A percentile compares a stretch with the other conserved stretches of the same genome.
phyloP scores from a whole-genome alignment of 495 filamentous ascomycete species.

The Annulohypoxylon moriforme region DNA sequence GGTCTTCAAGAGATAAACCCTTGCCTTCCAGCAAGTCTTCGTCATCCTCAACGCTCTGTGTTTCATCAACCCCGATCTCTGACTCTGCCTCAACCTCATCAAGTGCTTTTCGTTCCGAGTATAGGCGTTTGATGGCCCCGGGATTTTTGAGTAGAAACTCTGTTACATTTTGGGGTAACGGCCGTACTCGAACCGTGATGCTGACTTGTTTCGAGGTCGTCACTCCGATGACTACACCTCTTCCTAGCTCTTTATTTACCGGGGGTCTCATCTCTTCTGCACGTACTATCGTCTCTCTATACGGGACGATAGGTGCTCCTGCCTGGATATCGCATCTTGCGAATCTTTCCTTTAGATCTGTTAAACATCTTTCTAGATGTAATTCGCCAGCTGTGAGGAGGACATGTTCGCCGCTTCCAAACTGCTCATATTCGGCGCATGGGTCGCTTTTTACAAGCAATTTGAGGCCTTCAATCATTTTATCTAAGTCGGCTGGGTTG shows the following conservation, averaged over 20 bases:
- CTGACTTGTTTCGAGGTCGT: slow-evolving; percentile 89
- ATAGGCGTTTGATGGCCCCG: slow-evolving; percentile 80
- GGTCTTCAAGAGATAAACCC: slow-evolving; percentile 74
- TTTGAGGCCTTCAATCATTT: slow-evolving; percentile 89
- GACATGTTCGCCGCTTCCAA: slow-evolving; percentile 94
- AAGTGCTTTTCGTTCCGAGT: slow-evolving; percentile 70
- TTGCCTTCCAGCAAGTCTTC: slow-evolving; percentile 61
- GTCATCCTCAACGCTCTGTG: slow-evolving; percentile 59
- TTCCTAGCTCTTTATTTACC: slow-evolving; percentile 85
- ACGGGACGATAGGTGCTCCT: slow-evolving; percentile 93
- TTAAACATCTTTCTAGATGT: slow-evolving; percentile 93
- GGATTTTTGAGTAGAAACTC: slow-evolving; percentile 86
- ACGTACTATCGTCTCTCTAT: slow-evolving; percentile 88
- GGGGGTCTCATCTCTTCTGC: slow-evolving; percentile 91
- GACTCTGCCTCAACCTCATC: slow-evolving; percentile 51
- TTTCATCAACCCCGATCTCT: slow-evolving; percentile 55
- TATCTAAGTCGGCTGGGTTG: slow-evolving; percentile 87
- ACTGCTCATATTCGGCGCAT: slow-evolving; percentile 93
- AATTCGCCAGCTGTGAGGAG: slow-evolving; percentile 93
- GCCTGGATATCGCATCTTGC: slow-evolving; percentile 95
- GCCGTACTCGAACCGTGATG: slow-evolving; percentile 79
- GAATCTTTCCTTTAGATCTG: slow-evolving; percentile 92
- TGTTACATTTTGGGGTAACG: slow-evolving; percentile 81
- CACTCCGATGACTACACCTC: slow-evolving; percentile 78
- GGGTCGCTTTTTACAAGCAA: slow-evolving; percentile 95